Evolutionary conservation across 2,329 filamentous ascomycete species (phyloP), one percentile per base, ranked within the genome.

Genomic region (Botrytis deweyae): DNA sequence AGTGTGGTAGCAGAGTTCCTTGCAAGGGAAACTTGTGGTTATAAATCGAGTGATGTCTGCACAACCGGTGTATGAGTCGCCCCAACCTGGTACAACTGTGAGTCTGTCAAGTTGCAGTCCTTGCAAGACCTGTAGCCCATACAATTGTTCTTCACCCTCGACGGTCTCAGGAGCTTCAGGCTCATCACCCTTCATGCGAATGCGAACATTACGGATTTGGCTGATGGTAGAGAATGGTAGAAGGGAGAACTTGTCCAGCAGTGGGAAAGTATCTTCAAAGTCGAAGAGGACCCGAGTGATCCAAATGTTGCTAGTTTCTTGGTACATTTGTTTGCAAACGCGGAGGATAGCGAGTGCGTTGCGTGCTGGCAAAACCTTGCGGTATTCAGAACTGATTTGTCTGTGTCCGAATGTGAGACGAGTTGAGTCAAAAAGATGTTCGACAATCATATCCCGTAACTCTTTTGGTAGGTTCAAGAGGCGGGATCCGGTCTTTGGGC

Each of bases 401-500:
- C 65, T 8, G 25, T 68, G n/a, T 22, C 65, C 65, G 7, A 68
- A 68, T 38, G 65, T 68, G 8, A 68, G 18, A 29, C 65, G 65
- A 8, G 65, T 68, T 18, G 29, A 38, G 25, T 68, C 36, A 49
- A 68, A 40, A 16, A 68, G 65, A 42, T 68, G 46, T 2, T 40
- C 36, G 22, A 25, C 40, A 36, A 55, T 14, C 7, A 68, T n/a
- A 16, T 55, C 46, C 1, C 46, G 65, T 25, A 68, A 20, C 46
- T 68, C 65, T 40, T 38, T 62, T 40, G 59, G 59, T n/a, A 62
- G 59, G 12, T 62, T 62, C 12, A 25, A 40, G 36, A 40, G 65
- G 16, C 29, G 36, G 36, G 16, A 38, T 36, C 18, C 20, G 7
- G 36, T 38, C 14, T 16, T 58, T 18, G 52, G n/a, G 59, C 38